These are phyloP conservation scores for Erysimum cheiri DNA, from an alignment of 441 rosid genomes.

Conservation along the genomic window DNA sequence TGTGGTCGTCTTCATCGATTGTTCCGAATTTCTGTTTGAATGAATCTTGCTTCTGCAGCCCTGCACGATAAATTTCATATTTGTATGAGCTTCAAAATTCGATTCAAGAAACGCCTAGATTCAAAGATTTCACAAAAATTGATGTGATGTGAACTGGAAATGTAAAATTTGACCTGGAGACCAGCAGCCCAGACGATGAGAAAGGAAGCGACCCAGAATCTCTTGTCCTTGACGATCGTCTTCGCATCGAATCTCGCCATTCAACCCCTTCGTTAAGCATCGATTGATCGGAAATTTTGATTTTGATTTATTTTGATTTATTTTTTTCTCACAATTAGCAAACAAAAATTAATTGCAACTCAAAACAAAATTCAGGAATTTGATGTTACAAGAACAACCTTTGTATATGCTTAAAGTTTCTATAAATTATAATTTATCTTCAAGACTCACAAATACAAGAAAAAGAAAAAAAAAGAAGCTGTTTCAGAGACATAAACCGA, in stretches of 20 bases:
- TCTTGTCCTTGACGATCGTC: slow-evolving; percentile 74
- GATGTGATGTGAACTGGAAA: not conserved
- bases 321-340: not conserved
- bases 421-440: not conserved
- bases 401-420: not conserved
- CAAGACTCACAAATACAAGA: not conserved
- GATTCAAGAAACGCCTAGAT: not conserved
- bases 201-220: slow-evolving; percentile 80
- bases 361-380: not conserved
- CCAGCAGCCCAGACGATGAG: slow-evolving; percentile 89
- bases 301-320: not conserved
- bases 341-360: not conserved
- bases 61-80: slow-evolving; percentile 40
- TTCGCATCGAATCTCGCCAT: slow-evolving; percentile 60
- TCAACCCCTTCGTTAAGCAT: slow-evolving; percentile 40
- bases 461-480: not conserved
- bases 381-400: not conserved
- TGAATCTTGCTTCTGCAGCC: slow-evolving; percentile 86
- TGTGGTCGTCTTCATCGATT: slow-evolving; percentile 37
- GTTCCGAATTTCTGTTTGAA: slow-evolving; percentile 75
- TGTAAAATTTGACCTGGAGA: slow-evolving; percentile 58
- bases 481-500: slow-evolving; percentile 5
- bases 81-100: not conserved
- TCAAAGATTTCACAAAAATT: slow-evolving; percentile 4
- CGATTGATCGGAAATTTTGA: not conserved